Conservation (phyloP, 2,329 filamentous ascomycete genomes). For the Aspergillus melleus region DNA sequence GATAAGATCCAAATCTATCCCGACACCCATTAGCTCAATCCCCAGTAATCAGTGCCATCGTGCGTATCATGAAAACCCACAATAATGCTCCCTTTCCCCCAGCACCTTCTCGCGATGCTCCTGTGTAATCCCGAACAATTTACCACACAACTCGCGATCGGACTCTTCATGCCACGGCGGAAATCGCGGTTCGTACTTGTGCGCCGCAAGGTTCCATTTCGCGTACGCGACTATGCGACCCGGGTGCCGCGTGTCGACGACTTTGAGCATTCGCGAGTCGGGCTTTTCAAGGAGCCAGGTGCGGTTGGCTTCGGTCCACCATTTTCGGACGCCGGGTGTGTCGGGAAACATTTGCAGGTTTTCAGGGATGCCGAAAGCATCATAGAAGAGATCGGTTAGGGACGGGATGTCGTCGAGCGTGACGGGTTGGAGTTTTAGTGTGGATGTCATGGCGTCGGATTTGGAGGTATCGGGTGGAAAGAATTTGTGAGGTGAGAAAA, state of each 20-base stretch:
- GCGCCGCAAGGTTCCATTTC: conserved; percentile 30
- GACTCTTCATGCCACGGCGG: conserved; percentile 29
- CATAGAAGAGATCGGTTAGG: conserved; percentile 27
- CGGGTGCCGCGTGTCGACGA: conserved; percentile 22
- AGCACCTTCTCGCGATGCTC: conserved; percentile 22
- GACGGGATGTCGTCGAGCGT: conserved; percentile 25
- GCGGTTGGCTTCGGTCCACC: conserved; percentile 24
- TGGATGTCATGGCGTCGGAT: not conserved
- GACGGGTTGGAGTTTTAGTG: conserved; percentile 14
- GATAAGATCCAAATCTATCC: conserved; percentile 13
- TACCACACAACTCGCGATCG: conserved; percentile 15
- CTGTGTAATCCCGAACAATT: conserved; percentile 23
- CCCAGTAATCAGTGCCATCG: too few species aligned
- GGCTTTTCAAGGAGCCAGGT: conserved; percentile 27
- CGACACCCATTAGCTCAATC: not conserved
- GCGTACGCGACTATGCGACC: conserved; percentile 26
- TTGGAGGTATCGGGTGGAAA: too few species aligned
- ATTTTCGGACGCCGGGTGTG: conserved; percentile 28
- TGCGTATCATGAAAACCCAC: conserved; percentile 14
- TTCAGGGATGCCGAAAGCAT: conserved; percentile 22
- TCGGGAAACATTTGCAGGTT: conserved; percentile 26
- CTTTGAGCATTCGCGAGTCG: conserved; percentile 26
- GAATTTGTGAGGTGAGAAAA: too few species aligned
- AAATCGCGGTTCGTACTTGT: conserved; percentile 28
- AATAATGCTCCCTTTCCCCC: conserved; percentile 27